Percentiles rank a stretch among this genome's conserved stretches.
Evolutionary conservation across 2,329 filamentous ascomycete species (phyloP).

Genomic region (Knoxdaviesia capensis): DNA sequence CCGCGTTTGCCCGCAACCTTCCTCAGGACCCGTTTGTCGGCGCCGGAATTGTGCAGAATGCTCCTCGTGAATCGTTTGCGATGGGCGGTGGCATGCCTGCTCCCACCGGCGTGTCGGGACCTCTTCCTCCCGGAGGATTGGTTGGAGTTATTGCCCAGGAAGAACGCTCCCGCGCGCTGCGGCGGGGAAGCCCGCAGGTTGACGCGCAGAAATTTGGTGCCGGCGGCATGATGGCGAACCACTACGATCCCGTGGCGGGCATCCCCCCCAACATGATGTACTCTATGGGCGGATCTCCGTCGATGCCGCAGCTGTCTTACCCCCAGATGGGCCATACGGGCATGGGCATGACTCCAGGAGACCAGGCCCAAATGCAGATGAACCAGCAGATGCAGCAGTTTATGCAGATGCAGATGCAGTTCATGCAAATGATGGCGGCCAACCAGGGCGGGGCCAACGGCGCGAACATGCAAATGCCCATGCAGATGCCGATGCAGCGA

Average conservation of each 20-base stretch:
- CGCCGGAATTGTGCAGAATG: slow-evolving; percentile 51
- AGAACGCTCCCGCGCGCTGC: slow-evolving; percentile 57
- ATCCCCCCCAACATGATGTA: slow-evolving; percentile 4
- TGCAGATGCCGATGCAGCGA: slow-evolving; percentile 10
- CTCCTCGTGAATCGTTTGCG: slow-evolving; percentile 54
- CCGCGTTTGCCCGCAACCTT: slow-evolving; percentile 64
- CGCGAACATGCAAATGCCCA: slow-evolving; percentile 8
- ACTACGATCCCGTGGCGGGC: slow-evolving; percentile 27
- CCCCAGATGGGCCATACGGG: slow-evolving; percentile 19
- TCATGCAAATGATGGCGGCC: slow-evolving; percentile 62
- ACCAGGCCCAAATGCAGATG: slow-evolving; percentile 63
- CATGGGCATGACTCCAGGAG: slow-evolving; percentile 33
- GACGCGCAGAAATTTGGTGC: slow-evolving; percentile 24
- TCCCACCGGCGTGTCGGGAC: slow-evolving; percentile 5
- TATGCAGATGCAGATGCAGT: slow-evolving; percentile 90
- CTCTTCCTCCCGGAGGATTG: slow-evolving; percentile 51
- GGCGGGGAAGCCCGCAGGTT: slow-evolving; percentile 49
- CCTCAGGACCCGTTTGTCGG: slow-evolving; percentile 75
- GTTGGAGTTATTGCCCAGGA: slow-evolving; percentile 78
- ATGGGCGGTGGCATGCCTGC: slow-evolving; percentile 34
- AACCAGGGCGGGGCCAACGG: slow-evolving; percentile 11
- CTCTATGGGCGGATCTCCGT: slow-evolving; percentile 5
- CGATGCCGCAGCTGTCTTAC: slow-evolving; percentile 11
- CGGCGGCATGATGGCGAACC: slow-evolving; percentile 15
- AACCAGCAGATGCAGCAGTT: slow-evolving; percentile 70